Evolutionary conservation across 23 red algal genomes (phyloP).

Genomic region (Cyanidioschyzon merolae): DNA sequence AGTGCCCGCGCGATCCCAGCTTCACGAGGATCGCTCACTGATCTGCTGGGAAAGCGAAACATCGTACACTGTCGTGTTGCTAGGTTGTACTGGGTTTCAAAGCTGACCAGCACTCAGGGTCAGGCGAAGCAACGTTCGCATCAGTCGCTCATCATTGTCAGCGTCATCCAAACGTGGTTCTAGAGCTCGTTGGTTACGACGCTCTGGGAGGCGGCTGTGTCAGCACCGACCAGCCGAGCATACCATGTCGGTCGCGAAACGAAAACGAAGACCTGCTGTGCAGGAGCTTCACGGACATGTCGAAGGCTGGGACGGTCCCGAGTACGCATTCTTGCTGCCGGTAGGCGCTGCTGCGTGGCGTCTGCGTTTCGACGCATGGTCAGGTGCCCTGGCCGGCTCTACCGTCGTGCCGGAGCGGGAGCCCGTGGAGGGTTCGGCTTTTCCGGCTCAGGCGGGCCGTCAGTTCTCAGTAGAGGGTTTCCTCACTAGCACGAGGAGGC

Average conservation of each 20-base stretch:
- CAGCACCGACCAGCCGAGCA: background rate
- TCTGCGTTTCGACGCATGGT: background rate
- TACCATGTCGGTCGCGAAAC: background rate
- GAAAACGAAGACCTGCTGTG: background rate
- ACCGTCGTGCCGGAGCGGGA: background rate
- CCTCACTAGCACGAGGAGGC: background rate
- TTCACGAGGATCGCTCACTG: no score
- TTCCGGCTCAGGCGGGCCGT: background rate
- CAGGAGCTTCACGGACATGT: conserved; percentile 7
- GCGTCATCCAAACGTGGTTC: no score
- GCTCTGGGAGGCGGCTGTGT: no score
- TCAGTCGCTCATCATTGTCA: no score
- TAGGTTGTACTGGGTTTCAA: no score
- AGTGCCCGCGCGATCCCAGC: no score
- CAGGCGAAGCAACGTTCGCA: no score
- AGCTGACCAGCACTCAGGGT: no score
- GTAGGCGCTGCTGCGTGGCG: background rate
- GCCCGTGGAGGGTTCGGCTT: background rate
- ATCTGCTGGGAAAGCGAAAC: no score
- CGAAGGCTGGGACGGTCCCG: background rate
- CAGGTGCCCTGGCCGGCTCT: background rate
- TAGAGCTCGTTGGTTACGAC: no score
- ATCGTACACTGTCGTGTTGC: no score
- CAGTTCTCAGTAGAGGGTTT: conserved; percentile 5
- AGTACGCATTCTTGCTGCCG: background rate